Conservation (phyloP, 768 basidiomycete genomes). For the Russula sp. region DNA sequence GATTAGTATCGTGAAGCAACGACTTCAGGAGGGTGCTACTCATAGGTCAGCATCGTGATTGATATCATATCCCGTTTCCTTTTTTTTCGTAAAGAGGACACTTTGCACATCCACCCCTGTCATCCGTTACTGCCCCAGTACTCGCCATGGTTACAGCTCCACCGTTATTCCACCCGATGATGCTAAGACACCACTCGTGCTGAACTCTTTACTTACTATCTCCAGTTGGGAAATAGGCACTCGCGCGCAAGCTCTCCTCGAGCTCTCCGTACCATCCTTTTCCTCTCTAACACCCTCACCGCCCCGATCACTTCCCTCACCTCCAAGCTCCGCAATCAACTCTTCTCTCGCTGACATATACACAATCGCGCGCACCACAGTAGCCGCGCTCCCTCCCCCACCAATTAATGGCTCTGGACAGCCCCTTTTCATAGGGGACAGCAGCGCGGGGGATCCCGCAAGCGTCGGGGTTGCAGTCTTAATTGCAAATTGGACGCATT, state of each 20-base stretch:
- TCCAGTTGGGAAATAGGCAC: constrained; percentile 56
- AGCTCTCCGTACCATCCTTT: constrained; percentile 45
- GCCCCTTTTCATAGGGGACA: constrained; percentile 54
- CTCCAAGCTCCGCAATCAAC: constrained; percentile 30
- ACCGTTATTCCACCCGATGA: neutral
- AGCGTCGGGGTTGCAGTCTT: constrained; percentile 72
- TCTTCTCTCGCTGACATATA: constrained; percentile 53
- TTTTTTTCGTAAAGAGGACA: neutral
- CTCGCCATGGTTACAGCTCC: neutral
- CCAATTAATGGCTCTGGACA: constrained; percentile 48
- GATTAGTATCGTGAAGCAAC: constrained; percentile 38
- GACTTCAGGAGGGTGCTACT: constrained; percentile 43
- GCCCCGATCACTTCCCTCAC: constrained; percentile 35
- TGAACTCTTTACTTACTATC: neutral
- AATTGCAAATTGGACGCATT: constrained; percentile 54
- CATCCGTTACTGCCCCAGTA: too few species aligned
- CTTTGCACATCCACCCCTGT: neutral
- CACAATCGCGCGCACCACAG: constrained; percentile 49
- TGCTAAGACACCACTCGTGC: too few species aligned
- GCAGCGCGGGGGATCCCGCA: constrained; percentile 74
- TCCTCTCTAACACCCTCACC: constrained; percentile 43
- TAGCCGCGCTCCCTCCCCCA: constrained; percentile 46
- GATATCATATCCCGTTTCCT: too few species aligned
- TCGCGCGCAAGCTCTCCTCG: constrained; percentile 49
- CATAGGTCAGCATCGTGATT: constrained; percentile 42